Percentiles rank a stretch among this genome's conserved stretches.
phyloP scores from a whole-genome alignment of 2,329 filamentous ascomycete genomes.

The Calonectria pseudoturangicola region DNA sequence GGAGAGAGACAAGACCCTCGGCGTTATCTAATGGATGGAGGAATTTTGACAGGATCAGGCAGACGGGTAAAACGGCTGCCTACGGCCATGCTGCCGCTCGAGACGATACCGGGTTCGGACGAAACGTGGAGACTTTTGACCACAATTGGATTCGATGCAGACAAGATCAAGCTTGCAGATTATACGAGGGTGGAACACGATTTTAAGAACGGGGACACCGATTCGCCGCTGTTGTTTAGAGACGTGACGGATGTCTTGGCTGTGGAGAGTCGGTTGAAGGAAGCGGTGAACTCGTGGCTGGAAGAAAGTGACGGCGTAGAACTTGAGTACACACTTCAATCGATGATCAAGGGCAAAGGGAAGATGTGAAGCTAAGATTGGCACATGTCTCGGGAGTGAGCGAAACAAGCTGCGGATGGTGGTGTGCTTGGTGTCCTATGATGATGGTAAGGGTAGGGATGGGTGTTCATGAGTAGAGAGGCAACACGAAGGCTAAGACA shows the following conservation, averaged over 20 bases:
- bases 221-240: slow-evolving; percentile 47
- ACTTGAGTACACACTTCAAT: slow-evolving; percentile 53
- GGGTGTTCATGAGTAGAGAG: slow-evolving; percentile 16
- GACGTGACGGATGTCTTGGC: slow-evolving; percentile 51
- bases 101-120: slow-evolving; percentile 48
- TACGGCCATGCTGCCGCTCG: slow-evolving; percentile 53
- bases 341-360: slow-evolving; percentile 54
- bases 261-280: slow-evolving; percentile 49
- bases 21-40: slow-evolving; percentile 47
- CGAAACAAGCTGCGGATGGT: slow-evolving; percentile 31
- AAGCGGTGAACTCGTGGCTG: slow-evolving; percentile 51
- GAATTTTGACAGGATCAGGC: slow-evolving; percentile 42
- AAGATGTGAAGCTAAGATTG: slow-evolving; percentile 37
- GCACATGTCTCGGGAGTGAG: slow-evolving; percentile 37
- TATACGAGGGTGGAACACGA: slow-evolving; percentile 34
- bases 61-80: slow-evolving; percentile 48
- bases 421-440: slow-evolving; percentile 10
- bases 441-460: slow-evolving; percentile 6
- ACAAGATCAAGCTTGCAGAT: slow-evolving; percentile 1
- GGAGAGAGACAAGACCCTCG: slow-evolving; percentile 43
- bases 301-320: slow-evolving; percentile 31
- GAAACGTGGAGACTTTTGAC: slow-evolving; percentile 44
- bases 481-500: slow-evolving; percentile 40
- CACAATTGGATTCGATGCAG: slow-evolving; percentile 7
- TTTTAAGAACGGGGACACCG: slow-evolving; percentile 22